Conservation (phyloP, 176 grass and related monocot genomes). For the Aegilops speltoides region DNA sequence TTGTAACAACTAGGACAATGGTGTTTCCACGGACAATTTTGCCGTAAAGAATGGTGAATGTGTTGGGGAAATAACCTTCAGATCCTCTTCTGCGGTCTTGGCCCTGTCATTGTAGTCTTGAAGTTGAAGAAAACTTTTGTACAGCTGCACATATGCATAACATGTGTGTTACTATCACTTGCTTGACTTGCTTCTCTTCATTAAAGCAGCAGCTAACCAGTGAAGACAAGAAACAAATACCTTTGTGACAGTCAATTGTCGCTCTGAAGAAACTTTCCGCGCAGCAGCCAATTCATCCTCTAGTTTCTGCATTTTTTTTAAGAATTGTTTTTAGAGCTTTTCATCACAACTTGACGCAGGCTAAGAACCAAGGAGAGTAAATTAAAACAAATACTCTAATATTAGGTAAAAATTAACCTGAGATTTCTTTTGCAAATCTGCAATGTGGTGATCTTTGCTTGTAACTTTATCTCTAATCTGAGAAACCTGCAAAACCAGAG, state of each 20-base stretch:
- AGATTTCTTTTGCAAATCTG: conserved; percentile 65
- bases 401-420: conserved; percentile 46
- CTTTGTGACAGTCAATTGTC: conserved; percentile 54
- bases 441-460: conserved; percentile 54
- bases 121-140: conserved; percentile 65
- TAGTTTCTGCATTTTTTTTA: conserved; percentile 58
- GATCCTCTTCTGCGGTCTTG: conserved; percentile 65
- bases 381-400: background rate
- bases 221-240: conserved; percentile 23
- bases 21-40: background rate
- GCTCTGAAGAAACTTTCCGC: conserved; percentile 62
- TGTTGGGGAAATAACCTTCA: conserved; percentile 43
- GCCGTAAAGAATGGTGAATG: background rate
- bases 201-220: conserved; percentile 19
- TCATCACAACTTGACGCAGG: background rate
- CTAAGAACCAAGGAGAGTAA: background rate
- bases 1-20: background rate
- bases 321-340: background rate
- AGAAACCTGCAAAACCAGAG: conserved; percentile 47
- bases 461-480: conserved; percentile 63
- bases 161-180: background rate
- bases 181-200: conserved; percentile 1
- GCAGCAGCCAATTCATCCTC: conserved; percentile 66
- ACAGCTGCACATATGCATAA: conserved; percentile 49
- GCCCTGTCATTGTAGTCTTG: conserved; percentile 70